These are phyloP conservation scores for Talaromyces sp. DNA, from an alignment of 2,329 filamentous ascomycete species.

Conservation along the genomic window DNA sequence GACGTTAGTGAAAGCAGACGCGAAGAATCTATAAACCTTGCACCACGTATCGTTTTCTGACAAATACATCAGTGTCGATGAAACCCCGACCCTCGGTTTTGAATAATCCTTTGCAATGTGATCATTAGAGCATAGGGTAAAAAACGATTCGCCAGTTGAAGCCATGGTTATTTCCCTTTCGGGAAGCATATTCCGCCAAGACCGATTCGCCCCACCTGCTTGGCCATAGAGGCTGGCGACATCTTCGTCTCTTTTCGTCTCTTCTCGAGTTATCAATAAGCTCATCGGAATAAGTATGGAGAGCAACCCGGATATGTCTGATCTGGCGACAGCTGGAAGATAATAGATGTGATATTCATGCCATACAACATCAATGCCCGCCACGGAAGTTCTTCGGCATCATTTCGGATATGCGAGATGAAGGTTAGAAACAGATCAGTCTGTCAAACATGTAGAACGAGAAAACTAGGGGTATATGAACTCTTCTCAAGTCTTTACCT, in stretches of 20 bases:
- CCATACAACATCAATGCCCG: not conserved
- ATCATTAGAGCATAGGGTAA: not conserved
- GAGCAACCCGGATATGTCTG: not conserved
- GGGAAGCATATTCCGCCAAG: conserved; percentile 10
- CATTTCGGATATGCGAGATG: conserved; percentile 14
- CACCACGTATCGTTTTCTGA: not conserved
- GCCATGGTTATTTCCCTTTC: conserved; percentile 3
- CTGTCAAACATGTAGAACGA: conserved; percentile 23
- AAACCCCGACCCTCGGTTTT: not conserved
- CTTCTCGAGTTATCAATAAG: not conserved
- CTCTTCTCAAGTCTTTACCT: not conserved
- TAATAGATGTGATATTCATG: not conserved
- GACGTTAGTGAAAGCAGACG: not conserved
- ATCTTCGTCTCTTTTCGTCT: not conserved
- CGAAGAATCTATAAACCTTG: not conserved
- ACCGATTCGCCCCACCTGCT: not conserved
- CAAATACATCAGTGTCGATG: not conserved
- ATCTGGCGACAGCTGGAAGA: not conserved
- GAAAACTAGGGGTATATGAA: conserved; percentile 23
- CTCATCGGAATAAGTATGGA: not conserved
- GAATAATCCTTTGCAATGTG: not conserved
- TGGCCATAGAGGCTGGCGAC: not conserved
- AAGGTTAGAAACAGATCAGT: conserved; percentile 21
- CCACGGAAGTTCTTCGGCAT: not conserved
- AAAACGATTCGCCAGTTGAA: not conserved